These are phyloP conservation scores for Kodamaea neixiangensis DNA, from an alignment of 805 yeast species.

Conservation along the genomic window DNA sequence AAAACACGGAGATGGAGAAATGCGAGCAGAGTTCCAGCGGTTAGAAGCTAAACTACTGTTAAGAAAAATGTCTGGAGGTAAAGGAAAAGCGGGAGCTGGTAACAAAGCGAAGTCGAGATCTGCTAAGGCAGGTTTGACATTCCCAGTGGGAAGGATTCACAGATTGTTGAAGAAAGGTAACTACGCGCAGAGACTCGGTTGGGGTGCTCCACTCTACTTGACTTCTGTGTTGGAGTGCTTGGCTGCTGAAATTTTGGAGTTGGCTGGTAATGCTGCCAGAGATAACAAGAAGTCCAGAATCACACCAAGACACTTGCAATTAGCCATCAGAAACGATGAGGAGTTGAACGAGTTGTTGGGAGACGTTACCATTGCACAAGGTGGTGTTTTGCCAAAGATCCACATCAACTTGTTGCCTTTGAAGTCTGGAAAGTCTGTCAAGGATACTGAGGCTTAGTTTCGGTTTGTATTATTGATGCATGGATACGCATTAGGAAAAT, in stretches of 20 bases:
- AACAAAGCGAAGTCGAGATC: slow-evolving; percentile 95
- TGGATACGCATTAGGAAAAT: no score
- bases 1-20: background rate
- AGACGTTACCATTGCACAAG: slow-evolving; percentile 90
- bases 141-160: slow-evolving; percentile 99
- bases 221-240: slow-evolving; percentile 96
- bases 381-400: slow-evolving; percentile 98
- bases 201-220: slow-evolving; percentile 98
- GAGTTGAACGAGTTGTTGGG: slow-evolving; percentile 91
- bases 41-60: background rate
- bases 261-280: slow-evolving; percentile 99
- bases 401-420: slow-evolving; percentile 89
- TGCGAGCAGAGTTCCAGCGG: background rate
- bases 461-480: slow-evolving; percentile 48
- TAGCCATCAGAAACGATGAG: slow-evolving; percentile 98
- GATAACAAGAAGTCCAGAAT: slow-evolving; percentile 68
- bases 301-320: slow-evolving; percentile 97
- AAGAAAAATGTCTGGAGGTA: slow-evolving; percentile 73
- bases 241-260: slow-evolving; percentile 96
- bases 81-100: slow-evolving; percentile 95
- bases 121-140: slow-evolving; percentile 96
- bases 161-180: slow-evolving; percentile 95
- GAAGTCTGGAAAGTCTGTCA: slow-evolving; percentile 61
- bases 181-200: slow-evolving; percentile 98
- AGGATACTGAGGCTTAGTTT: slow-evolving; percentile 45